Evolutionary conservation across 495 filamentous ascomycete species (phyloP), one percentile per base, ranked within the genome.

Genomic region (Aspergillus biplanus): DNA sequence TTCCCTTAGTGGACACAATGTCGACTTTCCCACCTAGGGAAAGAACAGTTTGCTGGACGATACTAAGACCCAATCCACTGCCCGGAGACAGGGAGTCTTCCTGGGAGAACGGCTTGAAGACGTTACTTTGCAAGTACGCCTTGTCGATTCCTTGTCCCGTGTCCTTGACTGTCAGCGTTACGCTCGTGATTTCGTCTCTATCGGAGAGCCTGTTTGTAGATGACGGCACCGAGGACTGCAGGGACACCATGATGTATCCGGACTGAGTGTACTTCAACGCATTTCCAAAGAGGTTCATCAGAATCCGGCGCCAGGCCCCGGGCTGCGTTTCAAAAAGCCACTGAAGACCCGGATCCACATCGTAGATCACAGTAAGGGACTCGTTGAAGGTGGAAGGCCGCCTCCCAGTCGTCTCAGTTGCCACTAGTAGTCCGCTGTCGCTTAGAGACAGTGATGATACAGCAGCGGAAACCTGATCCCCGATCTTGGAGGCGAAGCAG

Each of bases 321-420:
- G 86, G 81, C 21, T 89, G 83, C 0, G 84, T 84, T 9, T 72
- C 68, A 66, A 89, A 89, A 12, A 79, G 63, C 77, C 84, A 89
- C 59, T 83, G 74, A 0, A 69, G 67, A 6, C 71, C 65, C 0
- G 71, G 68, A 32, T 86, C 78, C 32, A 90, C 81, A 65, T 89
- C 84, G 9, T 88, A 75, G 33, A 87, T 80, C 16, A 89, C 75
- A 0, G 76, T 75, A 4, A 86, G 75, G 7, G 56, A 62, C 16
- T 62, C 65, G 5, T 56, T 49, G 18, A 69, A 62, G 15, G 67
- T 64, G 3, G 67, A 65, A 0, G 63, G 64, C 2, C 66, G 65
- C 7, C n/a, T 35, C 37, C 67, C 56, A 0, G 71, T 69, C n/a
- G 66, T 59, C 42, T 67, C 66, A 35, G 70, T 27, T n/a, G 49